A percentile compares a stretch with the other conserved stretches of the same genome.
These are phyloP conservation scores for Fusarium camptoceras DNA, from an alignment of 2,329 filamentous ascomycete species.

Conservation along the genomic window DNA sequence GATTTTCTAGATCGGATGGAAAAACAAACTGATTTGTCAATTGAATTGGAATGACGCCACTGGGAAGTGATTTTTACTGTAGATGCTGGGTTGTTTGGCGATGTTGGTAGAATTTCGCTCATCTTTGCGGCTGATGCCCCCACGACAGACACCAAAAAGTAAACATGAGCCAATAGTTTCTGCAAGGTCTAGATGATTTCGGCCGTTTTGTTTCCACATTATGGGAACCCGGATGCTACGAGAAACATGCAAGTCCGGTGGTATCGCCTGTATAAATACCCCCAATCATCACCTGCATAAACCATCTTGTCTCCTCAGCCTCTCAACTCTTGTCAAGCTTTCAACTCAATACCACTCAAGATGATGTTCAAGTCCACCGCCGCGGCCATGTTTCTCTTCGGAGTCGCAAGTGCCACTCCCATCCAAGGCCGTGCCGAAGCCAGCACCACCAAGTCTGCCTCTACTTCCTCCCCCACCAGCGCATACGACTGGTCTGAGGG, in stretches of 20 bases:
- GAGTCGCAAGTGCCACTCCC: conserved; percentile 47
- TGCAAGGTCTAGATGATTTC: background rate
- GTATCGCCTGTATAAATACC: conserved; percentile 39
- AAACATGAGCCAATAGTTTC: background rate
- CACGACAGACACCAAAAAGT: background rate
- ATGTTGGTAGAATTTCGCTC: background rate
- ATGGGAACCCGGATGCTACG: conserved; percentile 6
- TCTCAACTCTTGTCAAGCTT: conserved; percentile 20
- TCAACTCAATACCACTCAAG: conserved; percentile 18
- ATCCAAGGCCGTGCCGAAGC: conserved; percentile 44
- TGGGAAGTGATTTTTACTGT: background rate
- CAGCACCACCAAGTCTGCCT: conserved; percentile 32
- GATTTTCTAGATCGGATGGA: background rate
- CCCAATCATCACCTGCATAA: conserved; percentile 11
- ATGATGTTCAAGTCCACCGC: conserved; percentile 46
- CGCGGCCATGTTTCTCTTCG: conserved; percentile 43
- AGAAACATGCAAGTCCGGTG: background rate
- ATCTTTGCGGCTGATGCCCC: conserved; percentile 9
- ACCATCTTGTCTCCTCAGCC: conserved; percentile 25
- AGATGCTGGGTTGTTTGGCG: conserved; percentile 1
- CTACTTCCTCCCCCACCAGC: conserved; percentile 36
- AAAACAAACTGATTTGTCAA: conserved; percentile 11
- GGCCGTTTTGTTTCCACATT: background rate
- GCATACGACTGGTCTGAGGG: conserved; percentile 51
- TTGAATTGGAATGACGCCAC: conserved; percentile 3